Conservation (phyloP, 1,284 basidiomycete genomes). For the Anthracocystis setariae region DNA sequence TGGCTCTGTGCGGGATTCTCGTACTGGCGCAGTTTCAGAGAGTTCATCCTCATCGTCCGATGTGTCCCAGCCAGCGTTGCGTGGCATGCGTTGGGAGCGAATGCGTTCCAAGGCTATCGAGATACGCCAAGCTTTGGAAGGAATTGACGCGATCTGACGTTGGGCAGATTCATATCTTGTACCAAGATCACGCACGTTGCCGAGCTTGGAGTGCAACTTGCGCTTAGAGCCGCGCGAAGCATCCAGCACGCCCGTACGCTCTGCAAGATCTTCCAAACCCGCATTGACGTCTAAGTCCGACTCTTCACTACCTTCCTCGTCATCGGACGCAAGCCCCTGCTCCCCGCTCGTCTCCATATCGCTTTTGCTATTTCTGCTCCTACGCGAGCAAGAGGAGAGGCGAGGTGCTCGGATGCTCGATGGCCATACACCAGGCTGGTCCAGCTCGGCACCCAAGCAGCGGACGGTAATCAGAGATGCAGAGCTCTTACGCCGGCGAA, state of each 20-base stretch:
- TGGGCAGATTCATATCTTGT: neutral
- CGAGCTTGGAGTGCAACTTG: constrained; percentile 19
- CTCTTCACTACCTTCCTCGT: constrained; percentile 31
- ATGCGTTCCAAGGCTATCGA: constrained; percentile 30
- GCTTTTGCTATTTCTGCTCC: constrained; percentile 5
- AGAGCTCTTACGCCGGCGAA: constrained; percentile 18
- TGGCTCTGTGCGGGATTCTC: neutral
- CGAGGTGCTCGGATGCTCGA: constrained; percentile 38
- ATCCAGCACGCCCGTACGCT: constrained; percentile 42
- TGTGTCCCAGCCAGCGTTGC: constrained; percentile 22
- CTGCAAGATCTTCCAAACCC: constrained; percentile 40
- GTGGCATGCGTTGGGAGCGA: constrained; percentile 18
- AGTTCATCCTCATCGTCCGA: constrained; percentile 25
- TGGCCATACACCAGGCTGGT: constrained; percentile 41
- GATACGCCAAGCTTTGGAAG: constrained; percentile 28
- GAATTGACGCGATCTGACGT: constrained; percentile 39
- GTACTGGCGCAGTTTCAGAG: neutral
- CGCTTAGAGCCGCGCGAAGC: constrained; percentile 39
- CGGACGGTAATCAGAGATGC: constrained; percentile 21
- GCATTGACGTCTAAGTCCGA: constrained; percentile 49
- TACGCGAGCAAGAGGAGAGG: constrained; percentile 18
- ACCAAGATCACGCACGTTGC: neutral
- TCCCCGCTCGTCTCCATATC: neutral
- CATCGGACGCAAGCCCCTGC: neutral
- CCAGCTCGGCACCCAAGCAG: constrained; percentile 16